Evolutionary conservation across 176 grass and related monocot species (phyloP), one percentile per base, ranked within the genome.

Genomic region (Cocos nucifera): DNA sequence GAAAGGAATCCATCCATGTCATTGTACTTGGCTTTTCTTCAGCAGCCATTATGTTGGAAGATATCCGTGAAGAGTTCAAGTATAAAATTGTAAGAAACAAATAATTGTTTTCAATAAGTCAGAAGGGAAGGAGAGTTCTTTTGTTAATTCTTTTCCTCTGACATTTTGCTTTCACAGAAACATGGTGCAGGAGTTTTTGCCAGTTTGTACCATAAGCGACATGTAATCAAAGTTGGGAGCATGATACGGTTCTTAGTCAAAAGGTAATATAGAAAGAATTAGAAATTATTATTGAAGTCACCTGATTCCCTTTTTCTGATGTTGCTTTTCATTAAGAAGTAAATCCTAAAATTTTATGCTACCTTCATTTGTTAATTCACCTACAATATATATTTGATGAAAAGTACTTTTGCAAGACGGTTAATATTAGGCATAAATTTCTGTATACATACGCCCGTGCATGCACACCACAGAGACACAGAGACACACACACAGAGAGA

Each of bases 201-300:
- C 61, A 89, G 84, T 61, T 70, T 30, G 57, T 64, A 64, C 1
- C 75, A 98, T 58, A 81, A 74, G 51, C 17, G 51, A 1, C 93
- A 98, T 57, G 51, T 75, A 22, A 92, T 98, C 20, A 73, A 68
- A 75, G 78, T 58, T 32, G 87, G 87, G 75, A 89, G 79, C 71
- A 86, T 89, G 81, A 92, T 98, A 76, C 69, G 73, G 22, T 98
- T 98, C 75, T 77, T 29, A 64, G 87, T 92, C 19, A 92, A 83
- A 86, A 89, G 88, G 93, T 98, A 71, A 79, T 57, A 23, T 17
- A 48, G 39, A n/a, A 29, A 26, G 16, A 66, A 44, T 12, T 44
- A 44, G 35, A 44, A 44, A 44, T 44, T 44, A 44, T 44, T 44
- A 44, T 10, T 44, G 35, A 44, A 44, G 10, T 44, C 9, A 44